Conservation (phyloP, 495 filamentous ascomycete genomes). For the Tuber borchii region DNA sequence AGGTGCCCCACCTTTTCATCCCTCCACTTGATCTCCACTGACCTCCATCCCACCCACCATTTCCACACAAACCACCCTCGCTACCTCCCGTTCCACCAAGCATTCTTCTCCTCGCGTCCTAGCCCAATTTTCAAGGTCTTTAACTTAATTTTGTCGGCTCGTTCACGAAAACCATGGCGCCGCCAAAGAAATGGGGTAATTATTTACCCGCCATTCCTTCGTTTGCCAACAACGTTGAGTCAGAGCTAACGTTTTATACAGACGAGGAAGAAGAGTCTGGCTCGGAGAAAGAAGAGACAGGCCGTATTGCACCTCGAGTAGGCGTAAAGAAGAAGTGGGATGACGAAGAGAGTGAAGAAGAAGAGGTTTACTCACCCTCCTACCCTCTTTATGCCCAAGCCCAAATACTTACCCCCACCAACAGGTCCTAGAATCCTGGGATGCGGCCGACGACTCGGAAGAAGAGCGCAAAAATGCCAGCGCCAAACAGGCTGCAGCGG, state of each 20-base stretch:
- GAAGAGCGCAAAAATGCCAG: conserved; percentile 78
- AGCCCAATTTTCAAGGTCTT: not conserved
- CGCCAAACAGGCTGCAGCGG: conserved; percentile 72
- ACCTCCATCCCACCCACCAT: not conserved
- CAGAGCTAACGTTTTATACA: conserved; percentile 9
- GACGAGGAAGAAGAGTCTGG: conserved; percentile 17
- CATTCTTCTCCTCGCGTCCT: not conserved
- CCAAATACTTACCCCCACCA: conserved; percentile 6
- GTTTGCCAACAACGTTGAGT: not conserved
- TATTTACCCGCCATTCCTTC: conserved; percentile 7
- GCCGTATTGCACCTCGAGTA: conserved; percentile 7
- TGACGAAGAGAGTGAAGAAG: conserved; percentile 85
- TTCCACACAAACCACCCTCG: not conserved
- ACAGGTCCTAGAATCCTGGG: conserved; percentile 93
- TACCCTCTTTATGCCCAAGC: not conserved
- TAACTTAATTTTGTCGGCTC: not conserved
- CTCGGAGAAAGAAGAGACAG: conserved; percentile 22
- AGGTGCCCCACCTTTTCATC: not conserved
- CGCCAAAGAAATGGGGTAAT: conserved; percentile 36
- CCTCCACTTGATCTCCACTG: not conserved
- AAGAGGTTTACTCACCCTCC: conserved; percentile 59
- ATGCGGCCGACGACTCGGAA: conserved; percentile 93
- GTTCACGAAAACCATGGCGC: conserved; percentile 22
- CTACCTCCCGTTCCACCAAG: not conserved
- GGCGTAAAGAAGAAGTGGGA: conserved; percentile 60